Evolutionary conservation across 306 rosid genomes (phyloP), one percentile per base, ranked within the genome.

Genomic region (Cucurbita argyrosperma): DNA sequence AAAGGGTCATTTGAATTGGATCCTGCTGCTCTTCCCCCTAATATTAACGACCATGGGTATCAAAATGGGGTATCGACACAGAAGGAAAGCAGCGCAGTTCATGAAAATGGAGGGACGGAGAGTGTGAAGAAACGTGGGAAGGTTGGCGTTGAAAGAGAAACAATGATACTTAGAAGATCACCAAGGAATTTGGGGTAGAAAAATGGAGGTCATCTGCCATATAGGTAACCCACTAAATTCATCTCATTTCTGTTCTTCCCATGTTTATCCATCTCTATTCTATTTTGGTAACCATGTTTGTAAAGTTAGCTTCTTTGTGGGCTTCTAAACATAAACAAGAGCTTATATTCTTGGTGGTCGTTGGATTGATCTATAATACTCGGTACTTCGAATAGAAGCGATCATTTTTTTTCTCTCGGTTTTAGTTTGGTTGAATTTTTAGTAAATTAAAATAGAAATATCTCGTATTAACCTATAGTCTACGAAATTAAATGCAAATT

Each of bases 1-100:
- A 71, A 57, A 67, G 97, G 95, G 57, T 94, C 91, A 71, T 87
- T 88, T 77, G 98, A 94, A 83, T 83, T 94, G 23, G 98, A 94
- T 58, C 90, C 98, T 79, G 97, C 95, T 65, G 77, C 87, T 43
- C 76, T 94, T 62, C 96, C 96, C 40, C 5, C 54, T 56, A 68
- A 81, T 79, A 53, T 86, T 80, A 71, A 79, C 47, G 75, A 80
- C 46, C 60, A 30, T 40, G 64, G 54, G n/a, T 73, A 75, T 72
- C 59, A 50, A 37, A 58, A 42, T 73, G 77, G 73, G 71, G 50
- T 6, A 63, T 4, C 51, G 60, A 78, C 77, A 45, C 80, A 73
- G 0, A 76, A 63, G 51, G 84, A 72, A 79, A 72, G 69, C 47
- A 19, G 80, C 13, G 59, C 79, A 59, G 43, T 58, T 76, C 85